These are phyloP conservation scores for Macroventuria anomochaeta DNA, from an alignment of 2,329 filamentous ascomycete genomes.

Conservation along the genomic window DNA sequence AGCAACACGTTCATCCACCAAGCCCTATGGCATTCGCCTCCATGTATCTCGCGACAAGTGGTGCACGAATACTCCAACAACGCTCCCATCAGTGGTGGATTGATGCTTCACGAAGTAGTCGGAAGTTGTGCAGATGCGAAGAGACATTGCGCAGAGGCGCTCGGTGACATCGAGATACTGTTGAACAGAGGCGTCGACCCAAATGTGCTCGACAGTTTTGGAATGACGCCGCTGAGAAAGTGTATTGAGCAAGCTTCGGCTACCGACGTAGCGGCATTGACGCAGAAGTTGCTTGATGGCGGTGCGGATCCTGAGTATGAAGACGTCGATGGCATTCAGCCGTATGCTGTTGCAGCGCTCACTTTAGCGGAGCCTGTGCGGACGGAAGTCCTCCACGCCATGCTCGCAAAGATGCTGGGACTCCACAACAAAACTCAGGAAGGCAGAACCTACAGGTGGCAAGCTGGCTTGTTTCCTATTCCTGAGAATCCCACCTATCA, in stretches of 20 bases:
- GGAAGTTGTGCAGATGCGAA: conserved; percentile 40
- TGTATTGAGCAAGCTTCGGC: conserved; percentile 38
- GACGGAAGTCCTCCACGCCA: conserved; percentile 31
- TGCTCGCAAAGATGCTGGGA: conserved; percentile 35
- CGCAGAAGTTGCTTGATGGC: conserved; percentile 33
- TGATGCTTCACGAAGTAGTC: conserved; percentile 39
- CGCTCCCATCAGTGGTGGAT: conserved; percentile 22
- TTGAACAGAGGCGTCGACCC: conserved; percentile 37
- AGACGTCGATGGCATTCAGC: conserved; percentile 28
- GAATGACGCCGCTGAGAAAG: conserved; percentile 31
- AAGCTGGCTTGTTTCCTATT: conserved; percentile 38
- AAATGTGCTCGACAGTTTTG: conserved; percentile 26
- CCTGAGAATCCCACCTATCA: conserved; percentile 27
- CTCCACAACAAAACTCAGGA: conserved; percentile 18
- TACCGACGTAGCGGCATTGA: conserved; percentile 35
- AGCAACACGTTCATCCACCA: conserved; percentile 41
- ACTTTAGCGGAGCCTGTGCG: conserved; percentile 36
- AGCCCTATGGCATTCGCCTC: conserved; percentile 43
- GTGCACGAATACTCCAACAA: conserved; percentile 28
- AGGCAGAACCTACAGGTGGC: conserved; percentile 25
- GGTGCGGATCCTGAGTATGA: conserved; percentile 42
- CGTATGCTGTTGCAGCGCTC: conserved; percentile 36
- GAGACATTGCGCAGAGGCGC: conserved; percentile 38
- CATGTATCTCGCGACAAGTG: conserved; percentile 30
- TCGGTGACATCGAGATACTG: conserved; percentile 41